Conservation (phyloP, 2,329 filamentous ascomycete genomes). For the Ascochyta viciae-villosae region DNA sequence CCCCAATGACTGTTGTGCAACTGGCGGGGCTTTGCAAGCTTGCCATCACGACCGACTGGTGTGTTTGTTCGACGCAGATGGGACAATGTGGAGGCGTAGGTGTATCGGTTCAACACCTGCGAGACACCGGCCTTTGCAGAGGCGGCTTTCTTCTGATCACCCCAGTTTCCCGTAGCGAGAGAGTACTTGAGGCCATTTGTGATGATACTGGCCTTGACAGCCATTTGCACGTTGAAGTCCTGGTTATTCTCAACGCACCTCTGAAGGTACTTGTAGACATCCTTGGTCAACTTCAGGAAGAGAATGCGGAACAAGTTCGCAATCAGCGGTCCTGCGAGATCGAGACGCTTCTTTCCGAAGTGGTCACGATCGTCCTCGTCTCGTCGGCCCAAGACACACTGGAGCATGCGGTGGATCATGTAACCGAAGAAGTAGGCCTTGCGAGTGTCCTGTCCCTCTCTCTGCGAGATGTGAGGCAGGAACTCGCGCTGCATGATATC, state of each 20-base stretch:
- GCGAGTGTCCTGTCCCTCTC: conserved; percentile 89
- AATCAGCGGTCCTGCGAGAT: conserved; percentile 90
- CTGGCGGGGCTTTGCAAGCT: conserved; percentile 96
- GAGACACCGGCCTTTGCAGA: conserved; percentile 96
- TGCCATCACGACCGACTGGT: conserved; percentile 95
- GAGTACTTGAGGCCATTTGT: conserved; percentile 97
- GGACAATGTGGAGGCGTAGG: conserved; percentile 93
- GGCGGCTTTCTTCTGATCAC: conserved; percentile 97
- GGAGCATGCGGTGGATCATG: conserved; percentile 95
- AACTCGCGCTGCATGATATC: conserved; percentile 98
- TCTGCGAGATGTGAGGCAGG: conserved; percentile 93
- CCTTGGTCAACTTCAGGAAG: conserved; percentile 87
- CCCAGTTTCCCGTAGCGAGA: conserved; percentile 97
- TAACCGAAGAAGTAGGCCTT: conserved; percentile 99
- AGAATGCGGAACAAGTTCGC: conserved; percentile 96
- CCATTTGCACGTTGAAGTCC: conserved; percentile 89
- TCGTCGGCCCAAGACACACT: conserved; percentile 89
- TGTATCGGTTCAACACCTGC: conserved; percentile 97
- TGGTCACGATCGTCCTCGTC: conserved; percentile 98
- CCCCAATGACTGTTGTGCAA: conserved; percentile 99
- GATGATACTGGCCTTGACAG: conserved; percentile 88
- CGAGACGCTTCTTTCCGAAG: conserved; percentile 97
- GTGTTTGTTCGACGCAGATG: conserved; percentile 98
- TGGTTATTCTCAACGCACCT: conserved; percentile 87
- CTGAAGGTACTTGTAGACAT: conserved; percentile 89